phyloP scores from a whole-genome alignment of 176 grass and related monocot genomes.

The Carex kokanica region DNA sequence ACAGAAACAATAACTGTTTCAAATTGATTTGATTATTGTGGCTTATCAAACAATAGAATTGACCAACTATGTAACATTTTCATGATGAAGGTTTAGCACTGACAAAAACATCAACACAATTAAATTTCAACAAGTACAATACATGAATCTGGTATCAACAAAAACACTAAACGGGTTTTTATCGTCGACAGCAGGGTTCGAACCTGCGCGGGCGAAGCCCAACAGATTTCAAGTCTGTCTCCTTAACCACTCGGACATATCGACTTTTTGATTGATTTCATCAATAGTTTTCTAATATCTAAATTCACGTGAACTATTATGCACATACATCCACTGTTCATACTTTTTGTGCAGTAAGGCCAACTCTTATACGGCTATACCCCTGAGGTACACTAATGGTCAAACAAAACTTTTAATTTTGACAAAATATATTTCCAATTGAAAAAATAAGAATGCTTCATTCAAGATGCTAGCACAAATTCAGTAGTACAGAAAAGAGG shows the following conservation, averaged over 20 bases:
- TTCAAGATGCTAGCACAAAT: too few relatives aligned
- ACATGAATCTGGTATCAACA: background rate
- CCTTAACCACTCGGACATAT: constrained; percentile 99
- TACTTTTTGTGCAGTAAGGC: too few relatives aligned
- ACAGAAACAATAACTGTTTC: background rate
- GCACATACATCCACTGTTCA: too few relatives aligned
- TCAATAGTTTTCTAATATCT: too few relatives aligned
- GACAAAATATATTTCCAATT: too few relatives aligned
- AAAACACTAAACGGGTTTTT: background rate
- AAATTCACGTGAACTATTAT: too few relatives aligned
- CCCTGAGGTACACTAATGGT: too few relatives aligned
- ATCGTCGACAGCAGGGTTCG: constrained; percentile 77
- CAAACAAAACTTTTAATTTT: too few relatives aligned
- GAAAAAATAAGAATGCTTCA: too few relatives aligned
- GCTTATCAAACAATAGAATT: background rate
- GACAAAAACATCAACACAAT: background rate
- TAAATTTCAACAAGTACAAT: background rate
- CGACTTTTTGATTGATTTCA: background rate
- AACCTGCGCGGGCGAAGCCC: constrained; percentile 89
- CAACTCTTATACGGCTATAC: too few relatives aligned
- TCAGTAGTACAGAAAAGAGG: too few relatives aligned
- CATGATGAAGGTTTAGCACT: background rate
- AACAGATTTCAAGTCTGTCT: constrained; percentile 99
- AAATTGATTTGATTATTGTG: background rate
- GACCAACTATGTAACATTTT: background rate